Evolutionary conservation across 2,329 filamentous ascomycete species (phyloP).

Genomic region (Calonectria fujianensis): DNA sequence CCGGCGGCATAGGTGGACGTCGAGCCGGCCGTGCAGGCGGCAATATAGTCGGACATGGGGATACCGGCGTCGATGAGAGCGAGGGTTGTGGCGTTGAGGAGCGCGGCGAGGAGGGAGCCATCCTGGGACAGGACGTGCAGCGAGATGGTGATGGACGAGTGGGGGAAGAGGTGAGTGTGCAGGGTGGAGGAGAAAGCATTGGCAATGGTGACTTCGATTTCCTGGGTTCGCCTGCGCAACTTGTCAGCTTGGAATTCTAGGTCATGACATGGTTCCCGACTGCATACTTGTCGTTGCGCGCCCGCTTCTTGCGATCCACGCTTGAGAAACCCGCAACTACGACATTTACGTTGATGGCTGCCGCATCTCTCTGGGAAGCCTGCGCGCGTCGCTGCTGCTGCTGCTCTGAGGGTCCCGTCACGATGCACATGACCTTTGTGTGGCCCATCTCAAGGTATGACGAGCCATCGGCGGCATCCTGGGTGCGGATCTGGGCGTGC

Average conservation of each 20-base stretch:
- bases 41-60: conserved; percentile 94
- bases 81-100: conserved; percentile 92
- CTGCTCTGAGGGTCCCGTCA: conserved; percentile 87
- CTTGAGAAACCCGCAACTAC: conserved; percentile 91
- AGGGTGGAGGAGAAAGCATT: conserved; percentile 85
- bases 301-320: conserved; percentile 87
- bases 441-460: conserved; percentile 98
- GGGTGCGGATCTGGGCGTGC: conserved; percentile 92
- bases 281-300: conserved; percentile 86
- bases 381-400: conserved; percentile 63
- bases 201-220: conserved; percentile 87
- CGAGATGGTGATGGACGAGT: conserved; percentile 87
- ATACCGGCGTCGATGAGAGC: conserved; percentile 96
- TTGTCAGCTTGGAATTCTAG: conserved; percentile 28
- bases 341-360: conserved; percentile 85
- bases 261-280: conserved; percentile 13
- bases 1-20: conserved; percentile 79
- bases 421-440: conserved; percentile 95
- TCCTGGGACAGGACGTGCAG: conserved; percentile 93
- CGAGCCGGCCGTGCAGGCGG: conserved; percentile 90
- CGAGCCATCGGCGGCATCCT: conserved; percentile 93
- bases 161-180: conserved; percentile 91
- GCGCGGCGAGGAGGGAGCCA: conserved; percentile 90
- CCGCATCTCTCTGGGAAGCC: conserved; percentile 66
- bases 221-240: conserved; percentile 81